Percentiles rank a stretch among this genome's conserved stretches.
phyloP scores from a whole-genome alignment of 139 green algal genomes.

The Gonium pectorale region DNA sequence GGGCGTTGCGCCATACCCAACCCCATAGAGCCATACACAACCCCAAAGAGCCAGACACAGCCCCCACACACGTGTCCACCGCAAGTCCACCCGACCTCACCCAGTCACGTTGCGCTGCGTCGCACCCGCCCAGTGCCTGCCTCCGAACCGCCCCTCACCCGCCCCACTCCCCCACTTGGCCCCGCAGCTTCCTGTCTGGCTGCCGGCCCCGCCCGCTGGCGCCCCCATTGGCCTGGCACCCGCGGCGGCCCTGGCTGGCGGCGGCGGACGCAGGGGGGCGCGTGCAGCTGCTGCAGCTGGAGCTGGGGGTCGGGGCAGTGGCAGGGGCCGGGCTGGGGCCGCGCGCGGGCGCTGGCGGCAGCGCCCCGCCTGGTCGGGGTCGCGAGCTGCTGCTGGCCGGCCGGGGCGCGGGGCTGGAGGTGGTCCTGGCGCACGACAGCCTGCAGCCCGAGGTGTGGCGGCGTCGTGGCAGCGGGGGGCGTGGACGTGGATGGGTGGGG shows the following conservation, averaged over 20 bases:
- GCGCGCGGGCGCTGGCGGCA: too few species aligned
- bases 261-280: constrained; percentile 7
- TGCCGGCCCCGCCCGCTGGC: constrained; percentile 9
- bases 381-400: constrained; percentile 3
- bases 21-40: background rate
- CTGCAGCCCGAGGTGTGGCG: constrained; percentile 55
- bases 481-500: too few species aligned
- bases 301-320: background rate
- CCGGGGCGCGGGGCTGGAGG: background rate
- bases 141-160: background rate
- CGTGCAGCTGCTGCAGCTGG: constrained; percentile 28
- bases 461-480: too few species aligned
- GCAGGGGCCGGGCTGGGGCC: background rate
- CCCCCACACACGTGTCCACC: too few species aligned
- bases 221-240: constrained; percentile 46
- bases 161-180: background rate
- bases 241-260: constrained; percentile 34
- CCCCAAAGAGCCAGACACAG: too few species aligned
- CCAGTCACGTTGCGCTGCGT: too few species aligned
- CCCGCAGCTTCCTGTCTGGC: constrained; percentile 24
- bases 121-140: too few species aligned
- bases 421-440: constrained; percentile 44
- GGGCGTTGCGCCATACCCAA: background rate
- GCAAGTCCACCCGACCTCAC: too few species aligned
- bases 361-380: too few species aligned